These are phyloP conservation scores for Neurospora sp. DNA, from an alignment of 495 filamentous ascomycete genomes.

Conservation along the genomic window DNA sequence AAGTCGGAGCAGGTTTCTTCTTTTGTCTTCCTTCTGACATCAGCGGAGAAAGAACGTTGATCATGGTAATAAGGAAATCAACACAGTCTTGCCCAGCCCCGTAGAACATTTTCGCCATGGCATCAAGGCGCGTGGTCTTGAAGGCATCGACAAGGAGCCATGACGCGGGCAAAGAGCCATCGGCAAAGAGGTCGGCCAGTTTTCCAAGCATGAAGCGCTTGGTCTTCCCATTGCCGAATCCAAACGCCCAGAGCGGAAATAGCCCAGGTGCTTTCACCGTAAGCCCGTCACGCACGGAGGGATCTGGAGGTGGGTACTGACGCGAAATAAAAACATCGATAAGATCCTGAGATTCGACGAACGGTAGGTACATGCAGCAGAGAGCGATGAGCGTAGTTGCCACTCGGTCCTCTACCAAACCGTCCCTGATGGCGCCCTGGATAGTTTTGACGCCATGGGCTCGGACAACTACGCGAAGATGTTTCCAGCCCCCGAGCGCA, in stretches of 20 bases:
- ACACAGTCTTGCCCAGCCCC: slow-evolving; percentile 22
- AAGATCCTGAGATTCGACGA: slow-evolving; percentile 32
- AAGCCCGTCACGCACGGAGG: slow-evolving; percentile 18
- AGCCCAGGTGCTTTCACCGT: slow-evolving; percentile 10
- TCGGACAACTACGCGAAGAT: slow-evolving; percentile 53
- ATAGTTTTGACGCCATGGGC: slow-evolving; percentile 56
- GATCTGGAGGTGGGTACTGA: slow-evolving; percentile 27
- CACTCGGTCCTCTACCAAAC: slow-evolving; percentile 30
- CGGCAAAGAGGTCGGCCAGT: slow-evolving; percentile 23
- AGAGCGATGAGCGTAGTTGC: slow-evolving; percentile 30
- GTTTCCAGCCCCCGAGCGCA: slow-evolving; percentile 51
- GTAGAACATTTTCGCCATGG: slow-evolving; percentile 7
- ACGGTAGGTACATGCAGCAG: slow-evolving; percentile 26
- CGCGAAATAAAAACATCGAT: slow-evolving; percentile 22
- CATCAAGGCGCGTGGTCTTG: slow-evolving; percentile 20
- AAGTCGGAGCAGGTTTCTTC: neutral
- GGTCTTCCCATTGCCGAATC: slow-evolving; percentile 13
- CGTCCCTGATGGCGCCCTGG: slow-evolving; percentile 40
- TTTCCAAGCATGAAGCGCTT: slow-evolving; percentile 24
- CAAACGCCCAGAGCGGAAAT: slow-evolving; percentile 21
- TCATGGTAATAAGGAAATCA: slow-evolving; percentile 22
- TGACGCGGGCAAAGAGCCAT: slow-evolving; percentile 24
- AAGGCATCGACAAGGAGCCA: slow-evolving; percentile 37
- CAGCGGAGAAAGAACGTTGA: slow-evolving; percentile 25
- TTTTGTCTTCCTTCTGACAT: neutral